Base-by-base conservation (phyloP, 2,329 filamentous ascomycete species). In the Xylariaceae sp. region DNA sequence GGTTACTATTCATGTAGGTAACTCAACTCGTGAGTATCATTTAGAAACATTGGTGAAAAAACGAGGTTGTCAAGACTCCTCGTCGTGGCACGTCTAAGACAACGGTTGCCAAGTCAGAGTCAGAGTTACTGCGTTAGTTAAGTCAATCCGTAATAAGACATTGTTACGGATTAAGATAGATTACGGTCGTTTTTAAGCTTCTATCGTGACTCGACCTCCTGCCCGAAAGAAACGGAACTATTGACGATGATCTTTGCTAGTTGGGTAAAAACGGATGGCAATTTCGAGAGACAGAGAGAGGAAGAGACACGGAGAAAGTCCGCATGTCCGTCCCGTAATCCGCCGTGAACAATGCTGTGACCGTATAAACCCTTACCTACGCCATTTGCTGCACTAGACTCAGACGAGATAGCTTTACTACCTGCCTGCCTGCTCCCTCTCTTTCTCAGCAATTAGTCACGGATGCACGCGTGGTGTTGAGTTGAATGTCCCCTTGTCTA, bases 231-330 rank as follows among this genome's bases (percentile, higher is more conserved):
- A 53, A 13, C 11, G 4, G 4, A 30, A 62, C 55, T 60, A 62
- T 62, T 57, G 60, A 55, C n/a, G 55, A 51, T 48, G 60, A 62
- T 62, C 60, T 17, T 60, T 18, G 23, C 60, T 52, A 3, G 49
- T 45, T 57, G 42, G 11, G n/a, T 45, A 45, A 11, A n/a, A 45
- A 5, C 55, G 35, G 60, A 62, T 55, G 23, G 39, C 54, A 60
- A 60, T 60, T 62, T 62, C 54, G 53, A 53, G 42, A 45, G 13
- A 9, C 17, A 18, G 17, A 18, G 17, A 17, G 17, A 18, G 17
- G 17, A 2, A 42, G 37, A 42, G 9, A 42, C 9, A 30, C 23
- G 23, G 23, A 30, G 23, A 30, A 30, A 30, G 23, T 30, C 23
- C 23, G 23, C 23, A 30, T 30, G 23, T 30, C 23, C 23, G 23